Base-by-base conservation (phyloP, 2,329 filamentous ascomycete species). In the Penicillium oxalicum region DNA sequence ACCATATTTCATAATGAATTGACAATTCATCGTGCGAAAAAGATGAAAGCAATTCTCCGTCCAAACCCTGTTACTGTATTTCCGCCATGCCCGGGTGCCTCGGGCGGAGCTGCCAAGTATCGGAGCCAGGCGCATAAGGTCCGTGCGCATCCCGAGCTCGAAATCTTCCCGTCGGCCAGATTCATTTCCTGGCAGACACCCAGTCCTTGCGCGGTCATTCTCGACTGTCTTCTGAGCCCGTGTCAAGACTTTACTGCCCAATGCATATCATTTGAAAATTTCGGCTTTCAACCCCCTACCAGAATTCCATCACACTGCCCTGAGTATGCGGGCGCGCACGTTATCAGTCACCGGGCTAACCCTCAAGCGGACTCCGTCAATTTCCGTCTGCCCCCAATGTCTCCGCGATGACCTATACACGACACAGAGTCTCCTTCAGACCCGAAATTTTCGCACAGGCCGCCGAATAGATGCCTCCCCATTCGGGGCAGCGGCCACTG, bases 401-500 rank as follows among this genome's bases (percentile, higher is more conserved):
- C 66, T 71, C 44, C 63, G 57, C 44, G 60, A 69, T 57, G 65
- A 68, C 47, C 56, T 68, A 41, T 52, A 61, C 40, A 56, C 58
- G 33, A 52, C 55, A 27, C 59, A 56, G 26, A 49, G 51, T 25
- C 44, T 57, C 18, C 42, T 61, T 36, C 66, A 65, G 56, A 57
- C 60, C 13, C 66, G 69, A 52, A 66, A 64, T 63, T 72, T 70
- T 39, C 69, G 69, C 46, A 68, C 70, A 0, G 66, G 65, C 6
- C 62, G 68, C 13, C 67, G 69, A 57, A 65, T 63, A 60, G 62
- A 71, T 59, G 63, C 60, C 25, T 68, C 65, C 12, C 70, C 71
- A 45, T 69, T 74, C 47, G 68, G 71, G 9, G 70, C 72, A 13
- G 72, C 72, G 3, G 70, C 73, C 33, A 76, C 76, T 40, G 77